phyloP scores from a whole-genome alignment of 164 flowering plant genomes.

The Vitis rotundifolia region DNA sequence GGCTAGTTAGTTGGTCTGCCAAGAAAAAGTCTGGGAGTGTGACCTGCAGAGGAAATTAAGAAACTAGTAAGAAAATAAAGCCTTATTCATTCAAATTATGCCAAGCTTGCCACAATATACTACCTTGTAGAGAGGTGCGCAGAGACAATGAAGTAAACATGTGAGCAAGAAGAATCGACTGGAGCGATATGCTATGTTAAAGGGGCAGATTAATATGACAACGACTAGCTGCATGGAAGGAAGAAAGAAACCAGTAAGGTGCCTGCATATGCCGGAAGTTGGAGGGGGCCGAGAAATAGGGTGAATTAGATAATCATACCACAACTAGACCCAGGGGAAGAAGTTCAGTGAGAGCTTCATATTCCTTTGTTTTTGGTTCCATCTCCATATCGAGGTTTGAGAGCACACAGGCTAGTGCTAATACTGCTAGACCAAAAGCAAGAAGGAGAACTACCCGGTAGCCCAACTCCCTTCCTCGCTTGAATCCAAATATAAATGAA shows the following conservation, averaged over 20 bases:
- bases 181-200: conserved; percentile 65
- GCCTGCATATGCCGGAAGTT: not conserved
- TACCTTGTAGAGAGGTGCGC: conserved; percentile 79
- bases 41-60: conserved; percentile 31
- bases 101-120: no score
- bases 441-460: conserved; percentile 55
- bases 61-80: no score
- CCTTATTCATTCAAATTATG: no score
- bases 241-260: not conserved
- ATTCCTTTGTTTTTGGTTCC: conserved; percentile 43
- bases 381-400: conserved; percentile 60
- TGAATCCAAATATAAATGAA: conserved; percentile 75
- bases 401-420: conserved; percentile 51
- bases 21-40: conserved; percentile 64
- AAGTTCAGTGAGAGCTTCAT: conserved; percentile 43
- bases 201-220: conserved; percentile 45
- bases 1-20: conserved; percentile 76
- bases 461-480: conserved; percentile 58
- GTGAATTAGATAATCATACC: conserved; percentile 14
- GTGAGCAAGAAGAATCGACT: conserved; percentile 61
- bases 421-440: conserved; percentile 36
- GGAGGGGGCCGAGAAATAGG: not conserved
- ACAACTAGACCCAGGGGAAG: conserved; percentile 41
- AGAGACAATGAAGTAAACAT: conserved; percentile 44
- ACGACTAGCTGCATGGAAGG: conserved; percentile 39